A percentile compares a stretch with the other conserved stretches of the same genome.
Evolutionary conservation across 441 rosid genomes (phyloP).

Genomic region (Gossypium trilobum): DNA sequence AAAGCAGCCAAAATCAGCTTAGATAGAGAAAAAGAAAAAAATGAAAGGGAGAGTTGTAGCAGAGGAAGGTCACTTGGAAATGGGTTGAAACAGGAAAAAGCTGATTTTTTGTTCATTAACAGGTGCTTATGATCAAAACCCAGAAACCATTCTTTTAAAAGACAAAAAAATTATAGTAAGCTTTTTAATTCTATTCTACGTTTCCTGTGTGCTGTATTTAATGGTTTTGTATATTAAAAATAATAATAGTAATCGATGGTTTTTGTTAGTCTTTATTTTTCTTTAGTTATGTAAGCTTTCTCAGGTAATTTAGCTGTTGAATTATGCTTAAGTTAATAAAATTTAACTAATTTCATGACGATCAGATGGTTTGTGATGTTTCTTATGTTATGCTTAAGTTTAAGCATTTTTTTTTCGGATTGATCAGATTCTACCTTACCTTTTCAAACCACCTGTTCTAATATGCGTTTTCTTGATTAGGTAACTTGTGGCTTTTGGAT

Average conservation of each 20-base stretch:
- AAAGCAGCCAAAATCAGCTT: constrained; percentile 19
- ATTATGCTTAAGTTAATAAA: background rate
- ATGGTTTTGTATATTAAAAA: background rate
- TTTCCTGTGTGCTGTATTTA: background rate
- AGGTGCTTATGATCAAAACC: constrained; percentile 10
- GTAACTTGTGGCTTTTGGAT: constrained; percentile 17
- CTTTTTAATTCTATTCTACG: background rate
- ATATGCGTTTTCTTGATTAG: constrained; percentile 16
- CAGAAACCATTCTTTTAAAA: background rate
- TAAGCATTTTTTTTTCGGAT: background rate
- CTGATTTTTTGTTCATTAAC: background rate
- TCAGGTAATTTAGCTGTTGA: background rate
- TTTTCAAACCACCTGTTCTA: background rate
- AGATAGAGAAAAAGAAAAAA: constrained; percentile 1
- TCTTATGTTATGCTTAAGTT: background rate
- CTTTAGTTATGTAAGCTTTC: background rate
- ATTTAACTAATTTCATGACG: constrained; percentile 2
- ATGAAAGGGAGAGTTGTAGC: background rate
- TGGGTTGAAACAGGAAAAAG: constrained; percentile 22
- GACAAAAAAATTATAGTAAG: constrained; percentile 14
- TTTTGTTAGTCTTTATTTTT: background rate
- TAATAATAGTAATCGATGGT: background rate
- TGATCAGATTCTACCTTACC: constrained; percentile 10
- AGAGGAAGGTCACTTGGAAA: constrained; percentile 23
- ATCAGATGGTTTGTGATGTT: constrained; percentile 7